phyloP scores from a whole-genome alignment of 2,329 filamentous ascomycete species.

The Rhinocladiella similis region DNA sequence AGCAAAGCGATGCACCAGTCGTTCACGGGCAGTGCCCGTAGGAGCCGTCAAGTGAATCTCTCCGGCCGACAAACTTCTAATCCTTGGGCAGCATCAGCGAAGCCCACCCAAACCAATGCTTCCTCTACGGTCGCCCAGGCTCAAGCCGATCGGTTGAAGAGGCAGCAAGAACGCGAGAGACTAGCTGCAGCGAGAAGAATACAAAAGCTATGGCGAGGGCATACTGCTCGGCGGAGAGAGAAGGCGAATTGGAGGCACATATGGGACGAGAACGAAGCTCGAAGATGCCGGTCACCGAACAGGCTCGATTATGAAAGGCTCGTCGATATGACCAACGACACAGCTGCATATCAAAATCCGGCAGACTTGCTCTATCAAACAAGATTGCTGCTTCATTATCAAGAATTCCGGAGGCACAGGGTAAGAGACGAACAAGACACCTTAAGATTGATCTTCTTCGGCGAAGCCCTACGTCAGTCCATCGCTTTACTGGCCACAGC shows the following conservation, averaged over 20 bases:
- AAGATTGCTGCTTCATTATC: conserved; percentile 68
- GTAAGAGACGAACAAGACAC: conserved; percentile 45
- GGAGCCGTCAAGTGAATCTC: conserved; percentile 88
- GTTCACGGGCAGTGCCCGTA: conserved; percentile 84
- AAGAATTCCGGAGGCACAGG: conserved; percentile 20
- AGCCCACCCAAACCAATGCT: conserved; percentile 30
- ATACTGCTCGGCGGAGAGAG: conserved; percentile 61
- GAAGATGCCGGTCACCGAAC: conserved; percentile 8
- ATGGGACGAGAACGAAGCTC: conserved; percentile 63
- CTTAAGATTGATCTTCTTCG: conserved; percentile 46
- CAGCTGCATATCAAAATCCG: conserved; percentile 35
- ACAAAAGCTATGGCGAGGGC: conserved; percentile 81
- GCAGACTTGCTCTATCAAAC: conserved; percentile 52
- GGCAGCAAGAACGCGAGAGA: conserved; percentile 78
- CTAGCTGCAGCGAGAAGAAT: conserved; percentile 72
- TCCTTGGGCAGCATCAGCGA: conserved; percentile 63
- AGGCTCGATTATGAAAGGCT: conserved; percentile 16
- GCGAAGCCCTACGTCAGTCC: conserved; percentile 36
- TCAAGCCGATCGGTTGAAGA: conserved; percentile 77
- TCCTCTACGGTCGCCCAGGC: conserved; percentile 72
- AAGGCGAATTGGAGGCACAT: conserved; percentile 58
- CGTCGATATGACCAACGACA: conserved; percentile 34
- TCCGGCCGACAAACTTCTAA: conserved; percentile 75
- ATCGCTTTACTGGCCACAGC: neutral
- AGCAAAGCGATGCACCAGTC: conserved; percentile 74